These are phyloP conservation scores for Capsicum pubescens DNA, from an alignment of 257 asterid genomes.

Conservation along the genomic window DNA sequence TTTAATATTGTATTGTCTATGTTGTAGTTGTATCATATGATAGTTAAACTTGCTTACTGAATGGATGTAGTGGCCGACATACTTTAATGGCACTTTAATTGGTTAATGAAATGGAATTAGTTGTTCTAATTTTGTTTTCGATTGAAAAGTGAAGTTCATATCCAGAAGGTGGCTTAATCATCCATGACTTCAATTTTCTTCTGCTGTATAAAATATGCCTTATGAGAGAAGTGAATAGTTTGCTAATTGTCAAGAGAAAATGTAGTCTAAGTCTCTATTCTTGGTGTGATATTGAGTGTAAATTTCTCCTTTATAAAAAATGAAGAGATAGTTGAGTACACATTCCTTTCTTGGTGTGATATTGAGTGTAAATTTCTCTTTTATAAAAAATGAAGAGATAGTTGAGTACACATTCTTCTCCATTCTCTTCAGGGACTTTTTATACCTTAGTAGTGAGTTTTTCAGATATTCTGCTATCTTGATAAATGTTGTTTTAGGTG, in stretches of 20 bases:
- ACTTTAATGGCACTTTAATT: background rate
- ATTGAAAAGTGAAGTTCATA: background rate
- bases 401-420: background rate
- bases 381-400: background rate
- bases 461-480: background rate
- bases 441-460: background rate
- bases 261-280: background rate
- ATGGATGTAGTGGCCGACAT: background rate
- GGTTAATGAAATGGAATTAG: background rate
- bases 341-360: background rate
- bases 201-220: background rate
- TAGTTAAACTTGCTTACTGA: conserved; percentile 1
- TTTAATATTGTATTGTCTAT: background rate
- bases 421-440: background rate
- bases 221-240: background rate
- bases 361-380: background rate
- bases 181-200: background rate
- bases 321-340: background rate
- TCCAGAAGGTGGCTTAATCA: background rate
- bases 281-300: background rate
- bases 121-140: background rate
- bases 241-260: background rate
- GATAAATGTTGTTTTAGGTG: background rate
- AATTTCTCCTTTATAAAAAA: background rate
- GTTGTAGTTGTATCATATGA: conserved; percentile 14